A percentile compares a stretch with the other conserved stretches of the same genome.
These are phyloP conservation scores for Globisporangium uncinulatum DNA, from an alignment of 352 stramenopile species.

Conservation along the genomic window DNA sequence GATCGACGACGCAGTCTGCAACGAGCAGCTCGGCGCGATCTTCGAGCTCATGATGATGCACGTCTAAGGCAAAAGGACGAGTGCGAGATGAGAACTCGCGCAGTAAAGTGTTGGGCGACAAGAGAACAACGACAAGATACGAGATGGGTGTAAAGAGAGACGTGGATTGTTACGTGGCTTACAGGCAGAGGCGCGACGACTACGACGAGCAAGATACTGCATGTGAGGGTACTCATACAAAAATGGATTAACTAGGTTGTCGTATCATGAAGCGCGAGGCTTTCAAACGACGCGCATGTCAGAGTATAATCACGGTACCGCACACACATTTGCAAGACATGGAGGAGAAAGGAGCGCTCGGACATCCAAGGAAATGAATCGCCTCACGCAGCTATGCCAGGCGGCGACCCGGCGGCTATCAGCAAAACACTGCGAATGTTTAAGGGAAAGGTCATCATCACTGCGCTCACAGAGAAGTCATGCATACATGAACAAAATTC, in stretches of 20 bases:
- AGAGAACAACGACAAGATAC: not conserved
- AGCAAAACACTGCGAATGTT: constrained; percentile 79
- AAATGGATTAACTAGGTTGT: constrained; percentile 81
- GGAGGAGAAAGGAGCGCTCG: constrained; percentile 19
- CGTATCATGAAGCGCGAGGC: constrained; percentile 59
- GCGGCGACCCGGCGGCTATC: constrained; percentile 63
- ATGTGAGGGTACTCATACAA: constrained; percentile 47
- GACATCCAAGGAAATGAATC: constrained; percentile 41
- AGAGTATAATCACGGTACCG: constrained; percentile 58
- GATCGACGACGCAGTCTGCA: constrained; percentile 20
- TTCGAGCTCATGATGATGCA: constrained; percentile 1
- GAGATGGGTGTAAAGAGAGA: not conserved
- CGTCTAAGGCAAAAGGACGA: not conserved
- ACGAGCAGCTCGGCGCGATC: constrained; percentile 9
- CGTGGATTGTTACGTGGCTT: constrained; percentile 1
- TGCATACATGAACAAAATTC: not conserved
- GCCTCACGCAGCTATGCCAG: constrained; percentile 54
- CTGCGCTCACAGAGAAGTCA: not conserved
- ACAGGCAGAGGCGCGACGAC: not conserved
- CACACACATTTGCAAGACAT: not conserved
- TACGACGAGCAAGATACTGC: not conserved
- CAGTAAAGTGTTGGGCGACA: not conserved
- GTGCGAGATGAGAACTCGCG: not conserved
- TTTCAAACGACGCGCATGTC: constrained; percentile 83
- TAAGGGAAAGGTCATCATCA: constrained; percentile 5